A percentile compares a stretch with the other conserved stretches of the same genome.
These are phyloP conservation scores for Tricholoma bakamatsutake DNA, from an alignment of 768 basidiomycete species.

Conservation along the genomic window DNA sequence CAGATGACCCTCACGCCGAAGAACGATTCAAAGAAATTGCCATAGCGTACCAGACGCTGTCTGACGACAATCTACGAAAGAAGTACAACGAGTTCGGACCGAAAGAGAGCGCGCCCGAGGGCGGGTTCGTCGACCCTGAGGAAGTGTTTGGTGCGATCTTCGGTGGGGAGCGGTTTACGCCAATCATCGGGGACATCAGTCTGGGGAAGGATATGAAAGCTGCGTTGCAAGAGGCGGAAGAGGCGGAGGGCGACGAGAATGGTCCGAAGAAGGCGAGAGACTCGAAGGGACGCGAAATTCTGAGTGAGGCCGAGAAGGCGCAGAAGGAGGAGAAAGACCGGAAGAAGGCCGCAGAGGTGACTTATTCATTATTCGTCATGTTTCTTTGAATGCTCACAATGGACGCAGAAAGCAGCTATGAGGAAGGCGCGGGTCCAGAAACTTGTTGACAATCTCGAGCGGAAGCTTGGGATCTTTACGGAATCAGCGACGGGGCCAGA, in stretches of 20 bases:
- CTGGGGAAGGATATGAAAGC: constrained; percentile 90
- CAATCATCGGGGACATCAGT: constrained; percentile 86
- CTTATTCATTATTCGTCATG: constrained; percentile 1
- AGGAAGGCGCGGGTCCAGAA: constrained; percentile 70
- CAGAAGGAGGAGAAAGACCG: constrained; percentile 68
- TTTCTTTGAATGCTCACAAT: constrained; percentile 2
- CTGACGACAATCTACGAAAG: constrained; percentile 64
- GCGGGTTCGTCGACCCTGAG: constrained; percentile 85
- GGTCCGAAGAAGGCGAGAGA: constrained; percentile 52
- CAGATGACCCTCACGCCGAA: constrained; percentile 77
- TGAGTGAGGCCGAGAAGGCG: constrained; percentile 68
- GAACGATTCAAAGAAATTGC: constrained; percentile 90
- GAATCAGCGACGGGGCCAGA: constrained; percentile 71
- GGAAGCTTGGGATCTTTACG: constrained; percentile 83
- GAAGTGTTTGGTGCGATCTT: constrained; percentile 81
- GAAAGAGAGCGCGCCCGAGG: constrained; percentile 77
- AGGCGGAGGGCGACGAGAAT: constrained; percentile 50
- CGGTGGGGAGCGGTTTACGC: constrained; percentile 79
- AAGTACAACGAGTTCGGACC: constrained; percentile 93
- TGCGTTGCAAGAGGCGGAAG: constrained; percentile 83
- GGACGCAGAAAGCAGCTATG: constrained; percentile 66
- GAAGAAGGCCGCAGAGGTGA: constrained; percentile 67
- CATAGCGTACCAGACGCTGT: constrained; percentile 83
- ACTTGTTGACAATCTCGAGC: constrained; percentile 71
- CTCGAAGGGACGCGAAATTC: constrained; percentile 44